Evolutionary conservation across 768 basidiomycete species (phyloP).

Genomic region (Dacryopinax primogenitus): DNA sequence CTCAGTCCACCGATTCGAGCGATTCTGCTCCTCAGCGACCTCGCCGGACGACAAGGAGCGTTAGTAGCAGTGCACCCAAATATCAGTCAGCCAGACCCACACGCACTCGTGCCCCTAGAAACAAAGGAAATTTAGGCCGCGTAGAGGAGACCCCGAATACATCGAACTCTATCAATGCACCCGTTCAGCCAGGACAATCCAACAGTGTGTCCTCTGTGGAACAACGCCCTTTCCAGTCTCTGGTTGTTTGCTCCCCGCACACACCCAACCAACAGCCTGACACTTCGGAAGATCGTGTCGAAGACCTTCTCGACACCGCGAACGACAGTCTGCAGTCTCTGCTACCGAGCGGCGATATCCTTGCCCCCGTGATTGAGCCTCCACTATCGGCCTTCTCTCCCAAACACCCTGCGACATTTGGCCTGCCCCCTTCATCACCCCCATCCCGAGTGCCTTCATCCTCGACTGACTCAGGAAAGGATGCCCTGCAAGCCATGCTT

Average conservation of each 20-base stretch:
- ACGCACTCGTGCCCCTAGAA: neutral
- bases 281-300: constrained; percentile 3
- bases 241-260: neutral
- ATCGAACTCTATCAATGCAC: neutral
- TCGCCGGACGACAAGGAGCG: neutral
- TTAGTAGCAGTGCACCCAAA: neutral
- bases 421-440: neutral
- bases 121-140: neutral
- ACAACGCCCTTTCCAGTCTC: neutral
- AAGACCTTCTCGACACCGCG: neutral
- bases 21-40: neutral
- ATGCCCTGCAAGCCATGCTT: neutral
- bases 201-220: neutral
- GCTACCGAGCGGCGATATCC: neutral
- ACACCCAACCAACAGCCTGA: neutral
- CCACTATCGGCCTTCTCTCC: neutral
- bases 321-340: neutral
- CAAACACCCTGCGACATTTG: neutral
- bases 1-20: neutral
- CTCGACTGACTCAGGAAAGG: neutral
- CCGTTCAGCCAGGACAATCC: neutral
- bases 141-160: neutral
- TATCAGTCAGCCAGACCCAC: neutral
- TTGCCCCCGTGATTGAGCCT: neutral
- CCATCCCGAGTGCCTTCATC: neutral